Percentiles rank a stretch among this genome's conserved stretches.
Evolutionary conservation across 306 rosid genomes (phyloP).

Genomic region (Clitoria ternatea): DNA sequence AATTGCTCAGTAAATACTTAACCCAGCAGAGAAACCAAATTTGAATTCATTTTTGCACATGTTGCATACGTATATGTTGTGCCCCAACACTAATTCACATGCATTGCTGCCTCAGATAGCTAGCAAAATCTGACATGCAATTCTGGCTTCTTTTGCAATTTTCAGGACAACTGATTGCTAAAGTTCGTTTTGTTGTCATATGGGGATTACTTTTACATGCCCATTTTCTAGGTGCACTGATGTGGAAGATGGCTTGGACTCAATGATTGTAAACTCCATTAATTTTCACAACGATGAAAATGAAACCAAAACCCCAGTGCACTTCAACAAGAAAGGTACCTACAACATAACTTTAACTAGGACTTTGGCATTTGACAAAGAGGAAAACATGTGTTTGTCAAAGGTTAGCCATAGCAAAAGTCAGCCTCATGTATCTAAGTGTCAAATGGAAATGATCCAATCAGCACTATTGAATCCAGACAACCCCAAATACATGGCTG

Average conservation of each 20-base stretch:
- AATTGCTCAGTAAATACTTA: too few relatives aligned
- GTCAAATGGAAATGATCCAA: slow-evolving; percentile 24
- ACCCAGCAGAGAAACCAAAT: too few relatives aligned
- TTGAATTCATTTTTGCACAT: too few relatives aligned
- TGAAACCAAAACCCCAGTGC: slow-evolving; percentile 39
- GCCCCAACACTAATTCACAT: too few relatives aligned
- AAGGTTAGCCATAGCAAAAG: slow-evolving; percentile 28
- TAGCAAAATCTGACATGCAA: neutral
- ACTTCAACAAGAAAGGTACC: slow-evolving; percentile 47
- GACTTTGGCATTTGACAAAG: slow-evolving; percentile 30
- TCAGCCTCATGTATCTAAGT: slow-evolving; percentile 32
- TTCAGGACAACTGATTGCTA: slow-evolving; percentile 36
- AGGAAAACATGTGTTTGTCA: slow-evolving; percentile 12
- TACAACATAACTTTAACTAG: slow-evolving; percentile 33
- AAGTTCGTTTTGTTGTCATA: slow-evolving; percentile 28
- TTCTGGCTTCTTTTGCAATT: neutral
- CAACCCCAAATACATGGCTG: slow-evolving; percentile 63
- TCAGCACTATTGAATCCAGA: slow-evolving; percentile 34
- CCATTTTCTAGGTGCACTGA: slow-evolving; percentile 44
- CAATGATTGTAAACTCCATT: slow-evolving; percentile 48
- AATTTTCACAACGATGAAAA: slow-evolving; percentile 40
- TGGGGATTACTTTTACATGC: slow-evolving; percentile 63
- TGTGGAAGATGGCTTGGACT: slow-evolving; percentile 49
- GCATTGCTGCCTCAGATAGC: too few relatives aligned
- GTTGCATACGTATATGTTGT: too few relatives aligned